These are phyloP conservation scores for Mycosarcoma mackinlayi DNA, from an alignment of 1,284 basidiomycete genomes.

Conservation along the genomic window DNA sequence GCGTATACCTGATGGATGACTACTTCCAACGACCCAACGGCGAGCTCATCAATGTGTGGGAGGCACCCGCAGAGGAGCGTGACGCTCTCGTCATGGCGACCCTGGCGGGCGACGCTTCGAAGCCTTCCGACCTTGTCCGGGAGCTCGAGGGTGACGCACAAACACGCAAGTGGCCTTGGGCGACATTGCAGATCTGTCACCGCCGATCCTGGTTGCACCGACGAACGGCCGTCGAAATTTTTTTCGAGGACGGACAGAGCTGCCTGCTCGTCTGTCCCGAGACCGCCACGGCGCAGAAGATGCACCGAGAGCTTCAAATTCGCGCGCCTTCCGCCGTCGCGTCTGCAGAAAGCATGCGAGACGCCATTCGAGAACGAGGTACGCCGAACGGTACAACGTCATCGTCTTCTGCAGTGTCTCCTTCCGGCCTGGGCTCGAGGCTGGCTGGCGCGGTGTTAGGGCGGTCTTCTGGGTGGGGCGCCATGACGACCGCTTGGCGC, in stretches of 20 bases:
- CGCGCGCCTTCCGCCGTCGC: constrained; percentile 52
- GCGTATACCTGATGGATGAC: constrained; percentile 91
- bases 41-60: constrained; percentile 87
- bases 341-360: constrained; percentile 47
- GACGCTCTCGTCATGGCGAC: constrained; percentile 75
- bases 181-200: constrained; percentile 36
- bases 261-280: constrained; percentile 64
- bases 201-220: constrained; percentile 62
- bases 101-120: constrained; percentile 71
- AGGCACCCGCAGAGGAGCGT: constrained; percentile 80
- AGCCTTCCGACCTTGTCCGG: constrained; percentile 68
- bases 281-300: constrained; percentile 42
- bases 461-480: constrained; percentile 43
- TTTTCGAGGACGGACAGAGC: constrained; percentile 67
- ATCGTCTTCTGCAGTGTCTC: constrained; percentile 11
- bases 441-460: constrained; percentile 57
- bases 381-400: constrained; percentile 2
- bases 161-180: constrained; percentile 62
- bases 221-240: constrained; percentile 63
- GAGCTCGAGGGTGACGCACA: constrained; percentile 43
- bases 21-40: constrained; percentile 87
- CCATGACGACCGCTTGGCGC: constrained; percentile 63
- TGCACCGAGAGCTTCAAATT: constrained; percentile 50
- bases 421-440: constrained; percentile 41
- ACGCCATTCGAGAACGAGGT: constrained; percentile 43